These are phyloP conservation scores for Rhinocladiella mackenziei DNA, from an alignment of 2,329 filamentous ascomycete genomes.

Conservation along the genomic window DNA sequence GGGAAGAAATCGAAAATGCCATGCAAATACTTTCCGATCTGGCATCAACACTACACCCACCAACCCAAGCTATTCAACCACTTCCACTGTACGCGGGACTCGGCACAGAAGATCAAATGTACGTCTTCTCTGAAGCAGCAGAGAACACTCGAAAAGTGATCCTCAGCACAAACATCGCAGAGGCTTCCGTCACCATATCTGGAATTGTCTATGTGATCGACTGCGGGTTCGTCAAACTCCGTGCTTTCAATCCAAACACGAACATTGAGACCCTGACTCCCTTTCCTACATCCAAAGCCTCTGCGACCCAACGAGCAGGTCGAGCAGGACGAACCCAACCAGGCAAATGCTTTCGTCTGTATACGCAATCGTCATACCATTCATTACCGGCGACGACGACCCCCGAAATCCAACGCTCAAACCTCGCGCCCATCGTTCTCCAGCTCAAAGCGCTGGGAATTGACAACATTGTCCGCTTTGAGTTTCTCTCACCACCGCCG, in stretches of 20 bases:
- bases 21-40: slow-evolving; percentile 76
- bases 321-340: slow-evolving; percentile 83
- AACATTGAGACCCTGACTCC: slow-evolving; percentile 84
- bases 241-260: slow-evolving; percentile 76
- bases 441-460: slow-evolving; percentile 94
- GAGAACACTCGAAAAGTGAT: slow-evolving; percentile 86
- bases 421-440: slow-evolving; percentile 80
- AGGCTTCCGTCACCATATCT: slow-evolving; percentile 91
- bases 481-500: slow-evolving; percentile 81
- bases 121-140: slow-evolving; percentile 80
- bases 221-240: slow-evolving; percentile 83
- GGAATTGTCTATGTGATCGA: slow-evolving; percentile 90
- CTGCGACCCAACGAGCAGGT: slow-evolving; percentile 85
- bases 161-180: slow-evolving; percentile 91
- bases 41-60: slow-evolving; percentile 58
- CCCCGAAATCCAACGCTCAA: slow-evolving; percentile 88
- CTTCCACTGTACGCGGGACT: slow-evolving; percentile 87
- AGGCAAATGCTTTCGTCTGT: slow-evolving; percentile 91
- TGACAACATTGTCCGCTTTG: slow-evolving; percentile 87
- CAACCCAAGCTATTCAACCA: slow-evolving; percentile 59
- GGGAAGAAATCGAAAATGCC: slow-evolving; percentile 83
- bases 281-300: slow-evolving; percentile 80
- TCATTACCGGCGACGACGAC: slow-evolving; percentile 66
- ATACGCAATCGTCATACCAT: slow-evolving; percentile 70
- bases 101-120: slow-evolving; percentile 87